Conservation (phyloP, 78 protist species). For the Dictyostelium capitatum region DNA sequence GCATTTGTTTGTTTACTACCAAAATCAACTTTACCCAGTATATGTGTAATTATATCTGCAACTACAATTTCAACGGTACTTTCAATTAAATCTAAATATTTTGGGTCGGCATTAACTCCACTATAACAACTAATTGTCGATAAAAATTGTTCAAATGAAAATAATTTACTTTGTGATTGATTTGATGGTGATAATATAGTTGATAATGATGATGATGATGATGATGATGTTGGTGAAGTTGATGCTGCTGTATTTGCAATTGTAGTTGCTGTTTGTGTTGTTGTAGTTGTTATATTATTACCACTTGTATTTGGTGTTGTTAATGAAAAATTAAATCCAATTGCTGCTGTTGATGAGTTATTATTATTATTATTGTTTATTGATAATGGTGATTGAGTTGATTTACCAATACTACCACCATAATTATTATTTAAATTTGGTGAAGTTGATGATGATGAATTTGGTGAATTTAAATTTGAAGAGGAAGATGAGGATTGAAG, state of each 20-base stretch:
- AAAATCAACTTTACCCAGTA: slow-evolving; percentile 53
- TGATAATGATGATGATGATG: slow-evolving; percentile 22
- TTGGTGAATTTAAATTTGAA: slow-evolving; percentile 36
- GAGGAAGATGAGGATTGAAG: not conserved
- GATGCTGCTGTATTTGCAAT: not conserved
- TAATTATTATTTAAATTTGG: not conserved
- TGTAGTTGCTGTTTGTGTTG: not conserved
- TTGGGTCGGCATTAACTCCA: not conserved
- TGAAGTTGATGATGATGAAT: not conserved
- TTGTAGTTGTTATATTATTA: not conserved
- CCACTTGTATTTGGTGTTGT: slow-evolving; percentile 2
- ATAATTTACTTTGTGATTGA: slow-evolving; percentile 35
- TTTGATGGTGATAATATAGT: slow-evolving; percentile 4
- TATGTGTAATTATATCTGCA: slow-evolving; percentile 68
- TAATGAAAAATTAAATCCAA: slow-evolving; percentile 17
- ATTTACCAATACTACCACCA: slow-evolving; percentile 43
- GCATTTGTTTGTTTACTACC: not conserved
- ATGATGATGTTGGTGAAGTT: not conserved
- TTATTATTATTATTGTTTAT: not conserved
- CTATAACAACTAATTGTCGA: slow-evolving; percentile 7
- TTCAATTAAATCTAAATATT: slow-evolving; percentile 63
- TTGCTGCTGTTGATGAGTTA: not conserved
- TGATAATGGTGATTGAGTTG: not conserved
- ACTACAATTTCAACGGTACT: slow-evolving; percentile 66
- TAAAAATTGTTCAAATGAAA: slow-evolving; percentile 51